phyloP scores from a whole-genome alignment of 805 yeast species.

The Candida vartiovaarae region DNA sequence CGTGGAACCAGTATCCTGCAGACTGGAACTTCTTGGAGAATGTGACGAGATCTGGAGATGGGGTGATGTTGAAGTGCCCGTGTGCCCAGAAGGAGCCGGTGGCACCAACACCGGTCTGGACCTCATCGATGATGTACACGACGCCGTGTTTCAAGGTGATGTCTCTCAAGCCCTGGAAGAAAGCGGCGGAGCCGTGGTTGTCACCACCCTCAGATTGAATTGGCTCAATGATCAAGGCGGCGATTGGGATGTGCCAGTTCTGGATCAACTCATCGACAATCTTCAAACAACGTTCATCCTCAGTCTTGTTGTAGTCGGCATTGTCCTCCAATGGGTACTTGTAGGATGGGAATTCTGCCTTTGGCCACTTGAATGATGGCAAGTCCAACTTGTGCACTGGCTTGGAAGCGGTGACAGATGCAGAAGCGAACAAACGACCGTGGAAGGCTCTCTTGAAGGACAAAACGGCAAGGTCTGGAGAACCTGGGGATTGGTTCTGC shows the following conservation, averaged over 20 bases:
- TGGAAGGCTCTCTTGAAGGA: constrained; percentile 90
- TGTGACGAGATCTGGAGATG: constrained; percentile 79
- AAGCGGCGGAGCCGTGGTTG: constrained; percentile 70
- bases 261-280: constrained; percentile 66
- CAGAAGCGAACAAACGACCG: constrained; percentile 90
- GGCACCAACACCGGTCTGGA: constrained; percentile 87
- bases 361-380: constrained; percentile 96
- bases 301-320: constrained; percentile 56
- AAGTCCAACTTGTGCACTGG: constrained; percentile 90
- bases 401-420: constrained; percentile 86
- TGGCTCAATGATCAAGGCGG: constrained; percentile 88
- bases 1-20: constrained; percentile 79
- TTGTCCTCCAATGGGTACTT: constrained; percentile 74
- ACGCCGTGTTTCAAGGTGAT: constrained; percentile 64
- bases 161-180: constrained; percentile 80
- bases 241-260: constrained; percentile 70
- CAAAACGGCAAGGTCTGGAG: constrained; percentile 78
- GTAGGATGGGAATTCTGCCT: constrained; percentile 84
- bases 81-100: constrained; percentile 86
- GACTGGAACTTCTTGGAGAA: constrained; percentile 86
- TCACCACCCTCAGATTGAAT: constrained; percentile 91
- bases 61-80: constrained; percentile 70
- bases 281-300: constrained; percentile 75
- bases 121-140: constrained; percentile 75
- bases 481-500: constrained; percentile 81